Evolutionary conservation across 495 filamentous ascomycete genomes (phyloP), one percentile per base, ranked within the genome.

Genomic region (Sabuloglossum arenarium): DNA sequence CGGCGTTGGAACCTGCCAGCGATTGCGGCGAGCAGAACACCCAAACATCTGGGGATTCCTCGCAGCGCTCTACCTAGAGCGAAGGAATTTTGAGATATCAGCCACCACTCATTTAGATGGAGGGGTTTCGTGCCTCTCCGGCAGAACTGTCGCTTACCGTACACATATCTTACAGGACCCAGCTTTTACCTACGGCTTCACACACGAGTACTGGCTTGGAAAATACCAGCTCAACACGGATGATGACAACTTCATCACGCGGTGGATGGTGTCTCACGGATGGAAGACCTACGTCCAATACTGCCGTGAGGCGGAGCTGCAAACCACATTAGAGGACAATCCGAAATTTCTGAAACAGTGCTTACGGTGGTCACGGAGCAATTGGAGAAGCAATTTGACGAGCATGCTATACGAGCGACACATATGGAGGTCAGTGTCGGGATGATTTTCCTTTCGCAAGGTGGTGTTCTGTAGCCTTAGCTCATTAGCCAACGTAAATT

Each of bases 11-110:
- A 86, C 87, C 29, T 87, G 82, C 61, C 87, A 94, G 68, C 71
- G 84, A 50, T 75, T 91, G 57, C 81, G 81, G 59, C 79, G 86
- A 49, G 71, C 80, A 30, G 70, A 69, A 58, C 63, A 67, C 11
- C 80, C 76, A 11, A 78, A 74, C 39, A 64, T 80, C 47, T 91
- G 76, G 77, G 80, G 82, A 60, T 94, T 82, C 68, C 74, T 94
- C 16, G 86, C 85, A 1, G 84, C 85, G 27, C 71, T 81, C 31
- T 94, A 94, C 64, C 80, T 94, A 50, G 82, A 88, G 63, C 74
- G 87, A 39, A 75, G 87, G 47, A 91, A 90, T 64, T 94, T 90
- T 64, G 87, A 94, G 66, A 89, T 86, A 65, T 86, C 84, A 46
- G 85, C 87, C 10, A 89, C 86, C 31, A 85, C 86, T 58, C 79